Evolutionary conservation across 768 basidiomycete species (phyloP).

Genomic region (Chiua virens): DNA sequence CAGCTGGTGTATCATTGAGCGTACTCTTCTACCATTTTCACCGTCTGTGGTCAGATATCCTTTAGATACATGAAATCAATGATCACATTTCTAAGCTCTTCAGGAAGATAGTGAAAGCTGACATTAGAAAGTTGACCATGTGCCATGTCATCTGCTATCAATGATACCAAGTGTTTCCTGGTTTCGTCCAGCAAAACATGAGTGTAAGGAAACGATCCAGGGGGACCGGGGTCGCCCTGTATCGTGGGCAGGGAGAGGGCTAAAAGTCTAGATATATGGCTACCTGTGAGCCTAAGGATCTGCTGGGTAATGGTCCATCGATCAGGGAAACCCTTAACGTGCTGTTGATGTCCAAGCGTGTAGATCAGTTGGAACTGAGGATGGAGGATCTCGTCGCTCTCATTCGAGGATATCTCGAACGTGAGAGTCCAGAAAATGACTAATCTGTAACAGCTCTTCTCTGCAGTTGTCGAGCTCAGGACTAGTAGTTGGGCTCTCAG

Average conservation of each 20-base stretch:
- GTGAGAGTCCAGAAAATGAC: too few species aligned
- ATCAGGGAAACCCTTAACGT: slow-evolving; percentile 31
- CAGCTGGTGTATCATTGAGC: slow-evolving; percentile 9
- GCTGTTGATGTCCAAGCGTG: slow-evolving; percentile 30
- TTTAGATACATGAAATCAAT: slow-evolving; percentile 23
- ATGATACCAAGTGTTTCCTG: slow-evolving; percentile 1
- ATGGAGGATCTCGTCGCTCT: slow-evolving; percentile 34
- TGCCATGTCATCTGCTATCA: slow-evolving; percentile 4
- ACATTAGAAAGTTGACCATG: slow-evolving; percentile 8
- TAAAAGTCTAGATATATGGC: slow-evolving; percentile 2
- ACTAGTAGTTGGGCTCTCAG: too few species aligned
- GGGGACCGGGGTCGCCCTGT: slow-evolving; percentile 11
- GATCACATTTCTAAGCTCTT: background rate
- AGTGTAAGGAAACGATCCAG: slow-evolving; percentile 16
- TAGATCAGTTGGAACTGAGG: slow-evolving; percentile 39
- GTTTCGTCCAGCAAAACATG: slow-evolving; percentile 10
- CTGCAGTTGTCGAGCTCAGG: too few species aligned
- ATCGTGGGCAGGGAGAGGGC: slow-evolving; percentile 11
- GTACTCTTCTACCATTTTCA: slow-evolving; percentile 8
- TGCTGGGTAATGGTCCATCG: slow-evolving; percentile 36
- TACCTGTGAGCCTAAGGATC: slow-evolving; percentile 26
- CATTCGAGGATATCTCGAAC: slow-evolving; percentile 31
- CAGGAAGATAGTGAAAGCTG: slow-evolving; percentile 1
- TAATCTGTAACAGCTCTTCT: too few species aligned
- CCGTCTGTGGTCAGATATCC: background rate